These are phyloP conservation scores for Serendipita sp. DNA, from an alignment of 768 basidiomycete genomes.

Conservation along the genomic window DNA sequence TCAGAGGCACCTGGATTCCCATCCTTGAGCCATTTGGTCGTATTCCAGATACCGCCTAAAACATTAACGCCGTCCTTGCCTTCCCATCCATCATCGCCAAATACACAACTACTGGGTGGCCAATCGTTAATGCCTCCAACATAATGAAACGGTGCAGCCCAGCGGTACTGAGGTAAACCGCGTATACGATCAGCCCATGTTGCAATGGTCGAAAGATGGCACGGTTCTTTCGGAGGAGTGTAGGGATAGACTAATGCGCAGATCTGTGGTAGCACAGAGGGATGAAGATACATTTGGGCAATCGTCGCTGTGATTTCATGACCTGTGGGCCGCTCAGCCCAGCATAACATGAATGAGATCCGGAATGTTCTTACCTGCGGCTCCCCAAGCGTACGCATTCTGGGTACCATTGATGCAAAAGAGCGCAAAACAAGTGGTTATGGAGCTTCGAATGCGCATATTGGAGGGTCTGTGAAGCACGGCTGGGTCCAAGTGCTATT, in stretches of 20 bases:
- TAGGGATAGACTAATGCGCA: constrained; percentile 43
- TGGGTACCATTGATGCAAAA: neutral
- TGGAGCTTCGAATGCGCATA: neutral
- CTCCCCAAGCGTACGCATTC: constrained; percentile 17
- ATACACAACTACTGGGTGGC: constrained; percentile 57
- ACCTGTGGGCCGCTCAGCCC: constrained; percentile 26
- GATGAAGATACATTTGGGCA: constrained; percentile 80
- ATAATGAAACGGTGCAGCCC: constrained; percentile 65
- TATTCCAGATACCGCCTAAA: constrained; percentile 62
- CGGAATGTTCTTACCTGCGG: constrained; percentile 15
- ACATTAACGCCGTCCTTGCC: constrained; percentile 45
- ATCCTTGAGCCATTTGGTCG: constrained; percentile 36
- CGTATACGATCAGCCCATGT: constrained; percentile 64
- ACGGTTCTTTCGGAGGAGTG: constrained; percentile 23
- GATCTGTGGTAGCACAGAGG: constrained; percentile 44
- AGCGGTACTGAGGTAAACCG: constrained; percentile 28
- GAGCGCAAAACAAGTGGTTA: neutral
- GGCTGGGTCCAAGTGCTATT: neutral
- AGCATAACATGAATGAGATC: neutral
- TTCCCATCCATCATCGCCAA: constrained; percentile 61
- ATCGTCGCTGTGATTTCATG: constrained; percentile 91
- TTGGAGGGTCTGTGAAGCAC: neutral
- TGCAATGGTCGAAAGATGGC: constrained; percentile 63
- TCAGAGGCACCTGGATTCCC: constrained; percentile 38
- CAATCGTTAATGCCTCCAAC: constrained; percentile 58